Evolutionary conservation across 2,329 filamentous ascomycete species (phyloP).

Genomic region (Sclerotinia borealis): DNA sequence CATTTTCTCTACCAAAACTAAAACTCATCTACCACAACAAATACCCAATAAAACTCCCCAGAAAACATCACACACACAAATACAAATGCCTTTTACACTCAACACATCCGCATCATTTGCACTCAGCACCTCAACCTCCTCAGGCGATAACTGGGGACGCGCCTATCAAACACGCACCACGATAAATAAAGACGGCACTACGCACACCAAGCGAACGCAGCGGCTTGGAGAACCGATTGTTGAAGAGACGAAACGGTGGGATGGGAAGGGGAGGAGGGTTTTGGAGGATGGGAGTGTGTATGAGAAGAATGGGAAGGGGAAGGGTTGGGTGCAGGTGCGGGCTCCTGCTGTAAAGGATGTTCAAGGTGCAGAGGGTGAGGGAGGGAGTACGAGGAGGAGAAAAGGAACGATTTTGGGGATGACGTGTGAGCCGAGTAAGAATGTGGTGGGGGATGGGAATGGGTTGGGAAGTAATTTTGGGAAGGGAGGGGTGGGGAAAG

Average conservation of each 20-base stretch:
- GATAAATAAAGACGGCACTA: conserved; percentile 9
- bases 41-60: neutral
- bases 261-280: conserved; percentile 7
- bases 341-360: conserved; percentile 3
- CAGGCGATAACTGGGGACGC: conserved; percentile 4
- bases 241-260: conserved; percentile 11
- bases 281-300: conserved; percentile 11
- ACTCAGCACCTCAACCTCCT: conserved; percentile 1
- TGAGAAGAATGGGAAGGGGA: conserved; percentile 12
- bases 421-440: conserved; percentile 4
- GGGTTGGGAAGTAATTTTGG: conserved; percentile 2
- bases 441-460: neutral
- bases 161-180: conserved; percentile 4
- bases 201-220: conserved; percentile 7
- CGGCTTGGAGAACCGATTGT: conserved; percentile 4
- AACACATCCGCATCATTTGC: conserved; percentile 7
- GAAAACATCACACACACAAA: neutral
- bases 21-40: neutral
- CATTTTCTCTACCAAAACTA: neutral
- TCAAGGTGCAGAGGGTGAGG: neutral
- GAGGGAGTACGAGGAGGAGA: neutral
- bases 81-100: conserved; percentile 11
- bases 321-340: conserved; percentile 8
- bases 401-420: conserved; percentile 11
- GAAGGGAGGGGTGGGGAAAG: conserved; percentile 3